A percentile compares a stretch with the other conserved stretches of the same genome.
phyloP scores from a whole-genome alignment of 202 grass and related monocot species.

The Digitaria exilis region DNA sequence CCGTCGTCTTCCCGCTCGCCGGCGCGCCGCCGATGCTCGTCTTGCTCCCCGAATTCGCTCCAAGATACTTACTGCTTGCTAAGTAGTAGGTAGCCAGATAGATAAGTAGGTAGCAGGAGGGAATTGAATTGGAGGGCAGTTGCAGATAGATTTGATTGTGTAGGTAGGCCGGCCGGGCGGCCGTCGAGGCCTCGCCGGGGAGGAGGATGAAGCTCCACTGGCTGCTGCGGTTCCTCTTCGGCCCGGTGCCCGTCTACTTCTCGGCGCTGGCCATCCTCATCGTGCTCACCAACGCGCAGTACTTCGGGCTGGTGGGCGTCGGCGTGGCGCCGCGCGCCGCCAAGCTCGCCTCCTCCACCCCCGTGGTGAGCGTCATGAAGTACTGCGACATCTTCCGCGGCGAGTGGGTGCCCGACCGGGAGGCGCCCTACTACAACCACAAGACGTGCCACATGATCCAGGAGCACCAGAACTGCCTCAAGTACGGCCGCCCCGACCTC shows the following conservation, averaged over 20 bases:
- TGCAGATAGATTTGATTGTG: neutral
- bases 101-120: neutral
- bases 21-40: neutral
- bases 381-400: slow-evolving; percentile 82
- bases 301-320: slow-evolving; percentile 56
- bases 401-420: slow-evolving; percentile 65
- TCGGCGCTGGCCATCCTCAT: slow-evolving; percentile 68
- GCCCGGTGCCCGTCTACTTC: slow-evolving; percentile 61
- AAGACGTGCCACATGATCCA: slow-evolving; percentile 74
- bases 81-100: neutral
- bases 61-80: too few relatives aligned
- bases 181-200: neutral
- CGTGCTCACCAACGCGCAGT: slow-evolving; percentile 62
- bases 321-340: slow-evolving; percentile 49
- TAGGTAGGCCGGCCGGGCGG: too few relatives aligned
- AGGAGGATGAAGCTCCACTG: slow-evolving; percentile 52
- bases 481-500: slow-evolving; percentile 63
- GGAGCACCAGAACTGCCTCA: slow-evolving; percentile 97
- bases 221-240: slow-evolving; percentile 43
- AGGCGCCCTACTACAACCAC: slow-evolving; percentile 76
- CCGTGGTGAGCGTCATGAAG: slow-evolving; percentile 67
- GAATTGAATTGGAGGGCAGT: neutral
- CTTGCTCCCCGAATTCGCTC: too few relatives aligned
- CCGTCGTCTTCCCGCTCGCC: neutral
- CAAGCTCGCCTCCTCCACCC: slow-evolving; percentile 46